Evolutionary conservation across 805 yeast species (phyloP), one percentile per base, ranked within the genome.

Genomic region (Saccharomycopsis olivae): DNA sequence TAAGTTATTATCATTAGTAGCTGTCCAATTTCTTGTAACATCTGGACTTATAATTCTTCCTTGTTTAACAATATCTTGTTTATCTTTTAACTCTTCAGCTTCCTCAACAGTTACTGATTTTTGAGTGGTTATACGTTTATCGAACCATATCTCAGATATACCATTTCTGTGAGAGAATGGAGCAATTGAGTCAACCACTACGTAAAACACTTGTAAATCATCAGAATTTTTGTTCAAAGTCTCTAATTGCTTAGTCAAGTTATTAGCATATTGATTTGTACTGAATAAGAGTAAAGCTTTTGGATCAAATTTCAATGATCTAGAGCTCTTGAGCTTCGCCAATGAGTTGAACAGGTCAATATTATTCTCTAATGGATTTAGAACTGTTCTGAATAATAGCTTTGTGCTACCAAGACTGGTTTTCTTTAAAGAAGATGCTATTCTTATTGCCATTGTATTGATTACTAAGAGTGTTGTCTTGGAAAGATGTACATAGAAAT

Each of bases 161-260:
- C 43, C 48, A 18, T 39, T 30, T 13, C 44, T 32, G 23, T 28
- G 14, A 5, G 33, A 23, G 21, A 19, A 41, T 6, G 48, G 48
- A 20, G 46, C 41, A 19, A 45, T 36, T n/a, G 46, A 19, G 29
- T 45, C 48, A 1, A 45, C 40, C 6, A 44, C 20, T 3, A 36
- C 43, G 30, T 39, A 45, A 2, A 45, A 10, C 10, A 45, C 34
- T 29, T 42, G 44, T 6, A 45, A 23, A 25, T 41, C 36, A 6
- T 34, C 34, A 13, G 30, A 20, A 10, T 27, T 6, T 6, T 38
- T 33, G 21, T 24, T 25, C 10, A 44, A 21, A 4, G 35, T 29
- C 2, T 32, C 16, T 9, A 36, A 9, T 11, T 24, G 15, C 8
- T 25, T 14, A 13, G 33, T 15, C 4, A 41, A 20, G 3, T 19